Percentiles rank a stretch among this genome's conserved stretches.
Conservation (phyloP, 495 filamentous ascomycete species). For the Aspergillus homomorphus region DNA sequence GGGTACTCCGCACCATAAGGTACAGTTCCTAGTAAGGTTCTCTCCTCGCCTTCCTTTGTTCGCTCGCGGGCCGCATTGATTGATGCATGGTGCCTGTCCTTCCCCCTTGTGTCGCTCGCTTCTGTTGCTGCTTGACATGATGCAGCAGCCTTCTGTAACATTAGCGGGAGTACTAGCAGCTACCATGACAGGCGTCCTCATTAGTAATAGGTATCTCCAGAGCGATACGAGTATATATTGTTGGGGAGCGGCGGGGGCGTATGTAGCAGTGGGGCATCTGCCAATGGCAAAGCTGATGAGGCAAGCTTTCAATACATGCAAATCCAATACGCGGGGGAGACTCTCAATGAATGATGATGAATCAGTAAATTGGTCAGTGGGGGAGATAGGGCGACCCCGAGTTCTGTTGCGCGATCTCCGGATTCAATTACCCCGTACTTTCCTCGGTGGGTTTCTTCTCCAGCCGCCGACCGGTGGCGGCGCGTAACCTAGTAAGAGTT, state of each 20-base stretch:
- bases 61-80: constrained; percentile 1
- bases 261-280: neutral
- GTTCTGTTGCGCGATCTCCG: neutral
- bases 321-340: neutral
- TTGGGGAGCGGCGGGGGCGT: too few relatives aligned
- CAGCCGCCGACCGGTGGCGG: too few relatives aligned
- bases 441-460: too few relatives aligned
- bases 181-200: neutral
- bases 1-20: constrained; percentile 11
- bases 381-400: neutral
- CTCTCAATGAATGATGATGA: neutral
- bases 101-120: constrained; percentile 5
- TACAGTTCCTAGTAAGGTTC: neutral
- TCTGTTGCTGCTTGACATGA: constrained; percentile 4
- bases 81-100: constrained; percentile 10
- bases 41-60: neutral
- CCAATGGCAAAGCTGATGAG: neutral
- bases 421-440: neutral
- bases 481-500: neutral
- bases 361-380: neutral
- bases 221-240: too few relatives aligned
- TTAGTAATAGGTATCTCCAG: neutral
- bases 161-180: too few relatives aligned
- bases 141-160: constrained; percentile 1
- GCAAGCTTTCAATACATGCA: neutral